Base-by-base conservation (phyloP, 495 filamentous ascomycete species). In the Astrothelium subdiscretum region DNA sequence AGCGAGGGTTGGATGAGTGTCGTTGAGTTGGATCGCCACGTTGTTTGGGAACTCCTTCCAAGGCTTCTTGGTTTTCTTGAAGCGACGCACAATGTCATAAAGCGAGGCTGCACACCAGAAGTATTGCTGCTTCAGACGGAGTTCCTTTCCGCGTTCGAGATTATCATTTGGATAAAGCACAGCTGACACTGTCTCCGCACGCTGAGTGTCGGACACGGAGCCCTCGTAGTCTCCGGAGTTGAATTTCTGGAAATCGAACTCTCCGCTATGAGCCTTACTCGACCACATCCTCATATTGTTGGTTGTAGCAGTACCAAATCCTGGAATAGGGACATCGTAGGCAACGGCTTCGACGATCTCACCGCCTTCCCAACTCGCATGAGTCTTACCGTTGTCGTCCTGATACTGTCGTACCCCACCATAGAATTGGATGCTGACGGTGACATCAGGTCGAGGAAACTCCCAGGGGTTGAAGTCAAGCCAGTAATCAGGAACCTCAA, bases 161-260 rank as follows among this genome's bases (percentile, higher is more conserved):
- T 96, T 97, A 72, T 98, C 94, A 71, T 98, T 98, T 5, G 94
- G 94, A 68, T 98, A 98, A 24, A 98, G 78, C 32, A 98, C 94
- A 12, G 95, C 95, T 40, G 91, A 96, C 74, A 98, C 97, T 48
- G 95, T 97, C 78, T 98, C 94, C 2, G 94, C 94, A 20, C 85
- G 84, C 74, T 98, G 94, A 72, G 97, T 91, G 70, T 97, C 95
- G 11, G 87, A 89, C 24, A 98, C 95, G 31, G 94, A 94, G 76
- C 87, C 94, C 73, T 98, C 94, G 73, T 98, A 98, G 63, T 98
- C 92, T 40, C 94, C 94, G 29, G 85, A 90, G 75, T 98, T 98
- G 86, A 98, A 98, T 72, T 97, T 98, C 69, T 96, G 92, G 80
- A 98, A 98, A 75, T 98, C 92, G 65, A 98, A 98, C 74, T 98